These are phyloP conservation scores for Dentipellis sp. DNA, from an alignment of 768 basidiomycete genomes.

Conservation along the genomic window DNA sequence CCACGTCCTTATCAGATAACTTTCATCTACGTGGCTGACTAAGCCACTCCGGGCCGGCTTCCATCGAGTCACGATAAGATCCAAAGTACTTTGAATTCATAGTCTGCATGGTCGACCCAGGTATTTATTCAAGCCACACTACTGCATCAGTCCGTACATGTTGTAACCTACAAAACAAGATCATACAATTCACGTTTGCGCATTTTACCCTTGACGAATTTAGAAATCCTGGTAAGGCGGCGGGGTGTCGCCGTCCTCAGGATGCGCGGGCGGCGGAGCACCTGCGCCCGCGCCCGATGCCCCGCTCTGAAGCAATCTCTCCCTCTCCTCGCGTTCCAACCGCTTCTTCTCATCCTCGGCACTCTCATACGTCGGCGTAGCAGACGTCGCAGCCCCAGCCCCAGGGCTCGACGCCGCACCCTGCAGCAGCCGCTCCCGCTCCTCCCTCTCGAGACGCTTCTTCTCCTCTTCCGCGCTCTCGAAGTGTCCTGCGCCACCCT, in stretches of 20 bases:
- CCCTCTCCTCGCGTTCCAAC: slow-evolving; percentile 58
- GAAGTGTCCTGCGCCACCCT: slow-evolving; percentile 15
- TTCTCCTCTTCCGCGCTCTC: slow-evolving; percentile 62
- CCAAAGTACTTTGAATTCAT: too few relatives aligned
- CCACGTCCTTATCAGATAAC: neutral
- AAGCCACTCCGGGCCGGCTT: too few relatives aligned
- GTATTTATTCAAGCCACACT: too few relatives aligned
- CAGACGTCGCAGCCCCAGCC: neutral
- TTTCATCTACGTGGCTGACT: too few relatives aligned
- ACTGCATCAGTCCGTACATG: too few relatives aligned
- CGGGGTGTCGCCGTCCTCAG: slow-evolving; percentile 25
- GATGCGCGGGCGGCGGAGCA: slow-evolving; percentile 20
- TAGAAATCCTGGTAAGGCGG: slow-evolving; percentile 37
- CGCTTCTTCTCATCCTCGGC: slow-evolving; percentile 56
- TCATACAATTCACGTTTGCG: too few relatives aligned
- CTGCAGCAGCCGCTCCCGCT: slow-evolving; percentile 36
- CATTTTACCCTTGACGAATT: neutral
- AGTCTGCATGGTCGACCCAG: too few relatives aligned
- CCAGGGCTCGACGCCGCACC: slow-evolving; percentile 8
- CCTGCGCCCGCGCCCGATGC: neutral
- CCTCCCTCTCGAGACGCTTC: slow-evolving; percentile 44
- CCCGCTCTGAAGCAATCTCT: slow-evolving; percentile 26
- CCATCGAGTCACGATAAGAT: too few relatives aligned
- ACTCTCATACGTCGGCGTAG: slow-evolving; percentile 26
- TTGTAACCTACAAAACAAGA: too few relatives aligned